Base-by-base conservation (phyloP, 1,284 basidiomycete genomes). In the Rhodotorula sp. region DNA sequence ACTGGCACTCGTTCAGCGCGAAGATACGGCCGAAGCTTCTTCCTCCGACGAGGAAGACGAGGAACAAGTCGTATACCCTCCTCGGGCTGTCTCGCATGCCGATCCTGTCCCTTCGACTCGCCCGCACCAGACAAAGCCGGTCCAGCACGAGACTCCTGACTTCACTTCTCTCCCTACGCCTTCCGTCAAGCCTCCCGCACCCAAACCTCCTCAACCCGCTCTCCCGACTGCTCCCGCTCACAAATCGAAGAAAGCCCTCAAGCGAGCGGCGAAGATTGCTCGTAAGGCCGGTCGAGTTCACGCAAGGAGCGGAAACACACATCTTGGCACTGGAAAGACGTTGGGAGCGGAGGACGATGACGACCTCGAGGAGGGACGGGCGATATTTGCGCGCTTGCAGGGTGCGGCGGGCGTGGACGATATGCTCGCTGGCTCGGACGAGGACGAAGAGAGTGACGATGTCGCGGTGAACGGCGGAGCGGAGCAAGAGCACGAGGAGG, bases 201-300 rank as follows among this genome's bases (percentile, higher is more conserved):
- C 48, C 1, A 39, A 24, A 10, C 27, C 62, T 20, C 17, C 56
- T 8, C 64, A 48, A n/a, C 49, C 56, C 10, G 34, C 44, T 13
- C 53, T 30, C 17, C 29, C 34, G 4, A 54, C 53, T 4, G 47
- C 59, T 19, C 56, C 54, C 13, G 59, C 59, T 22, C 57, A 64
- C 39, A 46, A 66, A 24, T 57, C 62, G 6, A 73, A 73, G 54
- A 67, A 63, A 24, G 60, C 67, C 8, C 62, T 65, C 44, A 73
- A 72, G 56, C 22, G 39, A 9, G 68, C 66, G n/a, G 57, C 64
- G 9, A 63, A 64, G 19, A 59, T 55, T 22, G 73, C 73, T 9
- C 64, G 73, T 15, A 72, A 66, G 32, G 44, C 61, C 29, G 73
- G 73, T 4, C 54, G 54, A 19, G 44, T 27, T 17, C 73, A 74